Percentiles rank a stretch among this genome's conserved stretches.
These are phyloP conservation scores for Allium fistulosum DNA, from an alignment of 106 monocot species.

Conservation along the genomic window DNA sequence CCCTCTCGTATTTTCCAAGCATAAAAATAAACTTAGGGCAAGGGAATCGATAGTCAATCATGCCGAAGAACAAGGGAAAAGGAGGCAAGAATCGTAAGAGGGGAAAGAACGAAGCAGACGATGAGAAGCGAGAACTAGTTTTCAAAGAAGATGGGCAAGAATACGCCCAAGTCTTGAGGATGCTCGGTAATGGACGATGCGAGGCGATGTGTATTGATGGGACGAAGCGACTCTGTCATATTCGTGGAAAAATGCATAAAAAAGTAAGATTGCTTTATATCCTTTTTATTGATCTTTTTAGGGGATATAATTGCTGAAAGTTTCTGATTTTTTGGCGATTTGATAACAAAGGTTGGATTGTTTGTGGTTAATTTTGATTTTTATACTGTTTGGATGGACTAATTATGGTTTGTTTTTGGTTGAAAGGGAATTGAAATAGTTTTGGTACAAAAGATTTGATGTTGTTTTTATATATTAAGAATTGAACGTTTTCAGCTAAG, in stretches of 20 bases:
- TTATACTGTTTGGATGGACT: too few relatives aligned
- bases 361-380: too few relatives aligned
- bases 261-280: constrained; percentile 5
- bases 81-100: constrained; percentile 76
- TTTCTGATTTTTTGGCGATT: too few relatives aligned
- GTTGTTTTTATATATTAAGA: too few relatives aligned
- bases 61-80: constrained; percentile 86
- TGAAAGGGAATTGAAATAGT: too few relatives aligned
- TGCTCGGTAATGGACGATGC: constrained; percentile 72
- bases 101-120: constrained; percentile 73
- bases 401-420: too few relatives aligned
- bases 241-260: constrained; percentile 76
- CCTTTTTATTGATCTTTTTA: too few relatives aligned
- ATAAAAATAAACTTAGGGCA: not conserved
- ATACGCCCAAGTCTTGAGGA: constrained; percentile 67
- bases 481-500: too few relatives aligned
- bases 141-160: constrained; percentile 83
- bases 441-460: too few relatives aligned
- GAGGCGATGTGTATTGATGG: constrained; percentile 73
- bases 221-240: constrained; percentile 58
- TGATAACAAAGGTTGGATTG: too few relatives aligned
- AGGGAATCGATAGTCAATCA: not conserved
- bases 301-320: too few relatives aligned
- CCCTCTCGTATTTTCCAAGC: not conserved
- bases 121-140: constrained; percentile 75